Conservation (phyloP, 139 green algal genomes). For the Pycnococcus provasolii region DNA sequence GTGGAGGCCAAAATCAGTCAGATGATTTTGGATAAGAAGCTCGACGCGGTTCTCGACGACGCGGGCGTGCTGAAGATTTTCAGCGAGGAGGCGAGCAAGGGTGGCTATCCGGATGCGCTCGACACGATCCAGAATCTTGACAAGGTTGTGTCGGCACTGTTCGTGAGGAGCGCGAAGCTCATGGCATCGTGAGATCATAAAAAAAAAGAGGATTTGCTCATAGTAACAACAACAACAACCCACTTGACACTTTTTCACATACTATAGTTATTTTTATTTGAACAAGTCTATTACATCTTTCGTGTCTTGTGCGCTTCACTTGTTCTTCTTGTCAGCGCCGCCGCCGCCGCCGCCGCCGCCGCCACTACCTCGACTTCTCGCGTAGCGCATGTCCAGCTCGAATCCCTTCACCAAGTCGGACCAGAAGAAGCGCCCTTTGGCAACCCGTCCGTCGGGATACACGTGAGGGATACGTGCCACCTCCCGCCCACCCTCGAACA, state of each 20-base stretch:
- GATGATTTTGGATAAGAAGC: slow-evolving; percentile 98
- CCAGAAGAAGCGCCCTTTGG: slow-evolving; percentile 24
- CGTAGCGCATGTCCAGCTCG: slow-evolving; percentile 25
- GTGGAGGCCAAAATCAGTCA: slow-evolving; percentile 88
- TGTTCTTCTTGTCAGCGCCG: too few relatives aligned
- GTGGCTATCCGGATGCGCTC: slow-evolving; percentile 57
- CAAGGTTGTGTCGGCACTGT: slow-evolving; percentile 62
- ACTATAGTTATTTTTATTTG: too few relatives aligned
- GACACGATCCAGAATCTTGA: slow-evolving; percentile 69
- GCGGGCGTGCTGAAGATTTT: slow-evolving; percentile 43
- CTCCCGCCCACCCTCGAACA: slow-evolving; percentile 43
- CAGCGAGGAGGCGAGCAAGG: not conserved
- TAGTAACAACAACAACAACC: too few relatives aligned
- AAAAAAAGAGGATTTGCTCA: too few relatives aligned
- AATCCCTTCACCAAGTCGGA: slow-evolving; percentile 41
- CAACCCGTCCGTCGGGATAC: slow-evolving; percentile 30
- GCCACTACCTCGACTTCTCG: too few relatives aligned
- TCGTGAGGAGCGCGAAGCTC: slow-evolving; percentile 1
- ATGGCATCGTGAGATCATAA: not conserved
- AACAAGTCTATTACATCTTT: too few relatives aligned
- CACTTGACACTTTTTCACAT: too few relatives aligned
- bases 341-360: too few relatives aligned
- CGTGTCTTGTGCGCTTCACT: too few relatives aligned
- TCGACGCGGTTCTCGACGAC: slow-evolving; percentile 75
- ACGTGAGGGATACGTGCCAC: slow-evolving; percentile 42